Percentiles rank a stretch among this genome's conserved stretches.
phyloP scores from a whole-genome alignment of 441 rosid genomes.

The Syzygium malaccense region DNA sequence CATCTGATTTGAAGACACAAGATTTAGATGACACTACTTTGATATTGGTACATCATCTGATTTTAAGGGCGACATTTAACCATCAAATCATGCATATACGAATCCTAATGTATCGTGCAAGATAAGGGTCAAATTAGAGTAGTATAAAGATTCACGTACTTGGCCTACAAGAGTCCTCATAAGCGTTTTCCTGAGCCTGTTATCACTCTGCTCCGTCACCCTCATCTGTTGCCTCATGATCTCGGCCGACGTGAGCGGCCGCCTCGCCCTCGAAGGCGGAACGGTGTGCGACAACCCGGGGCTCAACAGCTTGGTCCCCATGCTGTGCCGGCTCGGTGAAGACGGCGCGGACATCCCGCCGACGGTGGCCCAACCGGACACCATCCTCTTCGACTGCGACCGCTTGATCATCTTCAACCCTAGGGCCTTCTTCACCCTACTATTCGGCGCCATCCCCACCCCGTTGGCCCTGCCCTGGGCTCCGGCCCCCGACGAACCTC shows the following conservation, averaged over 20 bases:
- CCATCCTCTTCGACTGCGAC: conserved; percentile 74
- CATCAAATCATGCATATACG: not conserved
- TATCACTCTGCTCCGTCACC: conserved; percentile 83
- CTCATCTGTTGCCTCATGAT: conserved; percentile 92
- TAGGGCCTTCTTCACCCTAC: conserved; percentile 63
- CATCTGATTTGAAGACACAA: not conserved
- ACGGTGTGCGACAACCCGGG: conserved; percentile 1
- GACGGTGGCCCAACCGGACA: conserved; percentile 10
- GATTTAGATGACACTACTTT: not conserved
- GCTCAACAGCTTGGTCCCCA: not conserved
- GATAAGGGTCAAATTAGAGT: not conserved
- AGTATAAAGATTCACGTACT: conserved; percentile 23
- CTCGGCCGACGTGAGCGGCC: conserved; percentile 88
- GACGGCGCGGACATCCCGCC: conserved; percentile 25
- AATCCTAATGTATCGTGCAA: not conserved
- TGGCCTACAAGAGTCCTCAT: conserved; percentile 96
- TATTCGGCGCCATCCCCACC: conserved; percentile 70
- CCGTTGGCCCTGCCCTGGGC: conserved; percentile 28
- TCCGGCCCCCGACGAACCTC: conserved; percentile 17
- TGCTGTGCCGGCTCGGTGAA: conserved; percentile 30
- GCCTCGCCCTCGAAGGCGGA: conserved; percentile 32
- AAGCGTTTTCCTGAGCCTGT: conserved; percentile 77
- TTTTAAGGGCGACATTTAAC: not conserved
- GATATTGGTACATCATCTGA: not conserved
- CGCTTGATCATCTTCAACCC: conserved; percentile 69